Evolutionary conservation across 345 rosid species (phyloP).

Genomic region (Clarkia xantiana): DNA sequence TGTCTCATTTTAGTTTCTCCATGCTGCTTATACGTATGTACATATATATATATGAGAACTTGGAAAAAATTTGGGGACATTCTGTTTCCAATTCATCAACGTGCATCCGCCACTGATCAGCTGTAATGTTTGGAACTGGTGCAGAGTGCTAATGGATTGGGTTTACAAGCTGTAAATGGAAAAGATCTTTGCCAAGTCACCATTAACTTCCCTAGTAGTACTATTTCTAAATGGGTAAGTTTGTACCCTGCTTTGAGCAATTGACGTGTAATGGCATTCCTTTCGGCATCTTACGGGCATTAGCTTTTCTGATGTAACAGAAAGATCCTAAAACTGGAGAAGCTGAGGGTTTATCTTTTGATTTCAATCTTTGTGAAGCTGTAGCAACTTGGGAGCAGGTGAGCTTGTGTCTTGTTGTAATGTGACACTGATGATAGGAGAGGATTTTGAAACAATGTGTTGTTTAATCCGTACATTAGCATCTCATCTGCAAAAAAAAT

Average conservation of each 20-base stretch:
- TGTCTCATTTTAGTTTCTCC: no score
- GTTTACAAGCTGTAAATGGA: conserved; percentile 49
- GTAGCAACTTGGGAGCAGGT: conserved; percentile 88
- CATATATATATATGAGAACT: no score
- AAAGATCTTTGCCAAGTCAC: conserved; percentile 52
- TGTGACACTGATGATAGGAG: no score
- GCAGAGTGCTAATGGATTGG: conserved; percentile 84
- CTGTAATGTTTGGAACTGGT: conserved; percentile 7
- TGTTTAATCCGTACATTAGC: no score
- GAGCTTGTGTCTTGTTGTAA: conserved; percentile 7
- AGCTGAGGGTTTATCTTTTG: conserved; percentile 64
- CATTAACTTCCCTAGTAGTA: conserved; percentile 52
- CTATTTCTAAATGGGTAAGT: conserved; percentile 82
- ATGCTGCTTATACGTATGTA: no score
- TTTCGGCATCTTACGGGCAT: no score
- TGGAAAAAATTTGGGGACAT: no score
- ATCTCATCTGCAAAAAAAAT: background rate
- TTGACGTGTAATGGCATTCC: no score
- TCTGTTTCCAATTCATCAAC: no score
- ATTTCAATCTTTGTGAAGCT: conserved; percentile 80
- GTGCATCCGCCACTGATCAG: no score
- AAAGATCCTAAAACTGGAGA: conserved; percentile 84
- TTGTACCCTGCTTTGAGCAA: background rate
- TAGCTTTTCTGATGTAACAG: conserved; percentile 16
- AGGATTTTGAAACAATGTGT: no score